Base-by-base conservation (phyloP, 495 filamentous ascomycete genomes). In the Talaromyces trachyspermus region DNA sequence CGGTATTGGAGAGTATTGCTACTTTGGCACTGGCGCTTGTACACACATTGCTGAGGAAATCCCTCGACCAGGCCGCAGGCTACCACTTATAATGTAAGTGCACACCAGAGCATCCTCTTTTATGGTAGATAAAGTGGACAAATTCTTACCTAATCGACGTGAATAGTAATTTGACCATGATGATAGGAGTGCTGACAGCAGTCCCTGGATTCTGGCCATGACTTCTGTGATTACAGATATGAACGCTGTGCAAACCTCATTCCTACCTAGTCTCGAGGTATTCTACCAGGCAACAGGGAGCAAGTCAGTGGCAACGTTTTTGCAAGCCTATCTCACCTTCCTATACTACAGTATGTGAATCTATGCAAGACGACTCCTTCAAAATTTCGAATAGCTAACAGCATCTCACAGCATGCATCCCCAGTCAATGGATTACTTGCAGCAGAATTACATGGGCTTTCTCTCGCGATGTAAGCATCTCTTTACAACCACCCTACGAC, bases 391-490 rank as follows among this genome's bases (percentile, higher is more conserved):
- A n/a, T 15, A 15, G 32, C 26, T 33, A 30, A 6, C 12, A 30
- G 12, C 12, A 30, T 30, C 6, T 30, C 33, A 6, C 4, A 12
- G 14, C 15, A 5, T 29, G 24, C 43, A 10, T 36, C 4, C 33
- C 33, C 4, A 5, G 11, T 36, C 33, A 36, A 15, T 36, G 33
- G 33, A 14, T 48, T 18, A 59, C 58, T 2, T 43, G 47, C 17
- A 62, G 66, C 22, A 56, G 68, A 3, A 49, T 69, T 30, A 56
- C 60, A 5, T 71, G 68, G 66, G 63, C 66, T 2, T 68, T 71
- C 39, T 54, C 68, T 0, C 52, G 66, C 35, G 66, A 68, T 48
- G 53, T 54, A 49, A 49, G 53, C 7, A 2, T 42, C 0, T 47
- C n/a, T n/a, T n/a, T n/a, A n/a, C n/a, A n/a, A n/a, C n/a, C n/a